These are phyloP conservation scores for Fusarium temperatum DNA, from an alignment of 2,329 filamentous ascomycete genomes.

Conservation along the genomic window DNA sequence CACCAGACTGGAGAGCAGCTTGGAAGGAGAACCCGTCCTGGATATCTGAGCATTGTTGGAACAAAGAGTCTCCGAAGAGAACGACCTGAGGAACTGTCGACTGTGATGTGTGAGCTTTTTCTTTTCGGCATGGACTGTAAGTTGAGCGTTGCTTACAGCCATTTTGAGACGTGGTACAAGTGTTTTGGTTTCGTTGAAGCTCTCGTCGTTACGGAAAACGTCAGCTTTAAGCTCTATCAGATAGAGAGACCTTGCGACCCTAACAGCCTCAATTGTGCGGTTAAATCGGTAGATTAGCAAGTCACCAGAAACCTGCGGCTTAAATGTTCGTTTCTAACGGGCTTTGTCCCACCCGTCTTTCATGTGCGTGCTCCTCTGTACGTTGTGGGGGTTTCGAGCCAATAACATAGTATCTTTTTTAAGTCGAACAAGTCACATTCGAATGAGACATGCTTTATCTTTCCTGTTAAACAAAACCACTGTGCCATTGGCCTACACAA, in stretches of 20 bases:
- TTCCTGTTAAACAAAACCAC: too few species aligned
- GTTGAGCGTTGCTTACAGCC: conserved; percentile 30
- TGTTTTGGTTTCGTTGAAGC: background rate
- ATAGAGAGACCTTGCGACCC: background rate
- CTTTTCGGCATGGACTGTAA: background rate
- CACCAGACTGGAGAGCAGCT: conserved; percentile 74
- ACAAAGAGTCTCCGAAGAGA: conserved; percentile 90
- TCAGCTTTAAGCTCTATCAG: background rate
- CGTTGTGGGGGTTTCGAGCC: conserved; percentile 36
- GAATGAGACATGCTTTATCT: background rate
- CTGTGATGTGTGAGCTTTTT: conserved; percentile 42
- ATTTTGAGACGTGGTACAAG: conserved; percentile 5
- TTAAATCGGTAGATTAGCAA: conserved; percentile 3
- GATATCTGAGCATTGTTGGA: conserved; percentile 72
- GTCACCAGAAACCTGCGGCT: conserved; percentile 8
- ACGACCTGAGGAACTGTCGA: conserved; percentile 76
- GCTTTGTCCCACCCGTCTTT: conserved; percentile 29
- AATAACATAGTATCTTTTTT: conserved; percentile 23
- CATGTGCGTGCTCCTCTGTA: background rate
- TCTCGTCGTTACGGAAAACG: conserved; percentile 3
- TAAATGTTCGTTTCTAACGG: conserved; percentile 13
- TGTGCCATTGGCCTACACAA: too few species aligned
- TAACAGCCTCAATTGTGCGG: conserved; percentile 11
- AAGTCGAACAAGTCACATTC: conserved; percentile 8
- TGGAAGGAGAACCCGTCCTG: conserved; percentile 78